These are phyloP conservation scores for Thymus quinquecostatus DNA, from an alignment of 257 asterid genomes.

Conservation along the genomic window DNA sequence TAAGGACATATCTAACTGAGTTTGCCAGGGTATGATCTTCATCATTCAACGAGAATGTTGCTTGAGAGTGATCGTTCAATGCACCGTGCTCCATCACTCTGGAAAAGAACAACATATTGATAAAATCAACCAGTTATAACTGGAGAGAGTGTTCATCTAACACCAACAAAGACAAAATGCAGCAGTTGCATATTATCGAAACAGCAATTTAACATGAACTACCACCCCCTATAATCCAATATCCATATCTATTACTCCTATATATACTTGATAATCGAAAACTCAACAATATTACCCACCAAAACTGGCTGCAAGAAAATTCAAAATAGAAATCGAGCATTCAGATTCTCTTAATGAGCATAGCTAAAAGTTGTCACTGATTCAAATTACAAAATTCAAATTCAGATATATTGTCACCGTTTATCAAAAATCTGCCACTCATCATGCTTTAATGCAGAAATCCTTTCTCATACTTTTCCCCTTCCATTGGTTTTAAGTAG, in stretches of 20 bases:
- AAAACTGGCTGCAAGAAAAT: too few relatives aligned
- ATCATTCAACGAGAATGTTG: slow-evolving; percentile 74
- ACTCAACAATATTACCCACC: too few relatives aligned
- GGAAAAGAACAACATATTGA: slow-evolving; percentile 10
- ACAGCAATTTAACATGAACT: background rate
- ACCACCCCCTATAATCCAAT: background rate
- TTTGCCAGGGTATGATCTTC: slow-evolving; percentile 95
- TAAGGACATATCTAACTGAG: slow-evolving; percentile 73
- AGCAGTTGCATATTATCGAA: background rate
- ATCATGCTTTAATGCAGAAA: too few relatives aligned
- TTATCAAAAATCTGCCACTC: too few relatives aligned
- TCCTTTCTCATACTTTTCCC: too few relatives aligned
- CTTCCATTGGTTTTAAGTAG: too few relatives aligned
- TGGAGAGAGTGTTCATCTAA: background rate
- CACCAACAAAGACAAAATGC: background rate
- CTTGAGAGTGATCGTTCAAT: slow-evolving; percentile 61
- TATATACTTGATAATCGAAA: too few relatives aligned
- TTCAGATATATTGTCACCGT: too few relatives aligned
- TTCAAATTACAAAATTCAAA: too few relatives aligned
- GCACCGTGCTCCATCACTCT: slow-evolving; percentile 72
- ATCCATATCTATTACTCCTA: background rate
- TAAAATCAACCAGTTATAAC: background rate
- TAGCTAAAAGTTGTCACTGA: too few relatives aligned
- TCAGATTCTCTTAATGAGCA: too few relatives aligned
- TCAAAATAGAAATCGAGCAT: too few relatives aligned